Percentiles rank a stretch among this genome's conserved stretches.
Conservation (phyloP, 352 stramenopile genomes). For the Bremia lactucae region DNA sequence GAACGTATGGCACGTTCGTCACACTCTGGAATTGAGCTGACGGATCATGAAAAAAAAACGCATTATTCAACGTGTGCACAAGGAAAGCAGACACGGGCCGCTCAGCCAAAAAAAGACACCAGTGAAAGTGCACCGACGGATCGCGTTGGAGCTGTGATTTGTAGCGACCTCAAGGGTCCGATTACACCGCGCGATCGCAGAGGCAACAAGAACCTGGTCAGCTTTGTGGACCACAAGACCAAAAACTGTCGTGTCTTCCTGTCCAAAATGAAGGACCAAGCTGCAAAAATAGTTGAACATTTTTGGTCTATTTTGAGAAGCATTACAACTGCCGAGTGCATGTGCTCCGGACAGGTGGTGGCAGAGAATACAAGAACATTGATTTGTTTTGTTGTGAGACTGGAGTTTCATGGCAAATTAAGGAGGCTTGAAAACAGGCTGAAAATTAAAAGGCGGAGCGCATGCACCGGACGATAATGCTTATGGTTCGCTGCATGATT, state of each 20-base stretch:
- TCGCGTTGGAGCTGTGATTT: background rate
- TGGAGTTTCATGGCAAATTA: constrained; percentile 14
- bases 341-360: constrained; percentile 9
- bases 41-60: background rate
- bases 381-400: constrained; percentile 16
- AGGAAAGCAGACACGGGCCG: background rate
- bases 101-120: no score
- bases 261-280: constrained; percentile 5
- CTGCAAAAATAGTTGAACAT: constrained; percentile 1
- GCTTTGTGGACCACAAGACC: constrained; percentile 7
- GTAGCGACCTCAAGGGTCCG: background rate
- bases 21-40: background rate
- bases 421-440: constrained; percentile 12
- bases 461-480: constrained; percentile 27
- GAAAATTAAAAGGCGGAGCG: constrained; percentile 20
- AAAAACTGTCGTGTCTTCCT: constrained; percentile 14
- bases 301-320: constrained; percentile 4
- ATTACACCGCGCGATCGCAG: background rate
- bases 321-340: constrained; percentile 3
- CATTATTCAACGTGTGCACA: background rate
- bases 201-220: constrained; percentile 7
- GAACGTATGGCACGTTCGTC: background rate
- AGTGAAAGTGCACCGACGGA: background rate
- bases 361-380: constrained; percentile 16
- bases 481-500: constrained; percentile 23